Evolutionary conservation across 1,284 basidiomycete species (phyloP).

Genomic region (Pseudozyma sp.): DNA sequence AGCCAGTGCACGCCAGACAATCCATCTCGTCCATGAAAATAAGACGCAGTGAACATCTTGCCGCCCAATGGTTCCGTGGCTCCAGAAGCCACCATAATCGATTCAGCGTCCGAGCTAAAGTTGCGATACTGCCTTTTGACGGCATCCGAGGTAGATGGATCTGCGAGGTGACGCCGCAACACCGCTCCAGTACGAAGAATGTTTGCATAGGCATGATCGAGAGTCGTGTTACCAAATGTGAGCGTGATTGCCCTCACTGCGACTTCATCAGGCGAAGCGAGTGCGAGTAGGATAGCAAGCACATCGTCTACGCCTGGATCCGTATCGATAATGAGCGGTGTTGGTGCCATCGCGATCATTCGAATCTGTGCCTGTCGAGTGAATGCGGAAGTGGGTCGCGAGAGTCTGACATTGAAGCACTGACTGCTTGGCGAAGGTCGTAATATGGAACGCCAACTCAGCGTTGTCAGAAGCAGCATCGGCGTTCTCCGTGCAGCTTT

Average conservation of each 20-base stretch:
- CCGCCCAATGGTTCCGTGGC: slow-evolving; percentile 77
- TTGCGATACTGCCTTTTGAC: slow-evolving; percentile 67
- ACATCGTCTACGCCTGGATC: slow-evolving; percentile 86
- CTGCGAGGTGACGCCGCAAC: slow-evolving; percentile 76
- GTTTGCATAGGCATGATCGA: slow-evolving; percentile 73
- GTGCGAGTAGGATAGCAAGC: slow-evolving; percentile 74
- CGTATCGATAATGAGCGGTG: slow-evolving; percentile 59
- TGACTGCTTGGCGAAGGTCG: neutral
- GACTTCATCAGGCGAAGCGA: slow-evolving; percentile 57
- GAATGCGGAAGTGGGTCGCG: neutral
- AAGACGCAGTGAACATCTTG: slow-evolving; percentile 81
- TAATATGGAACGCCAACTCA: neutral
- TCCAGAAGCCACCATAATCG: slow-evolving; percentile 49
- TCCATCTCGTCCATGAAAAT: slow-evolving; percentile 73
- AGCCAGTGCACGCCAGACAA: slow-evolving; percentile 59
- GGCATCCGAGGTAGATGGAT: slow-evolving; percentile 71
- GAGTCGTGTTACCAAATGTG: slow-evolving; percentile 72
- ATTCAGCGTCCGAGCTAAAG: slow-evolving; percentile 25
- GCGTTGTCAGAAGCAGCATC: neutral
- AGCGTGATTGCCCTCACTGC: slow-evolving; percentile 75
- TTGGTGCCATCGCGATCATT: slow-evolving; percentile 14
- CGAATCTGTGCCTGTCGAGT: neutral
- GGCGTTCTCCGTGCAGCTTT: neutral
- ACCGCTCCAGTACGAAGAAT: slow-evolving; percentile 74
- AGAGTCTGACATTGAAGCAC: too few relatives aligned